phyloP scores from a whole-genome alignment of 352 stramenopile species.

The Globisporangium nagaii region DNA sequence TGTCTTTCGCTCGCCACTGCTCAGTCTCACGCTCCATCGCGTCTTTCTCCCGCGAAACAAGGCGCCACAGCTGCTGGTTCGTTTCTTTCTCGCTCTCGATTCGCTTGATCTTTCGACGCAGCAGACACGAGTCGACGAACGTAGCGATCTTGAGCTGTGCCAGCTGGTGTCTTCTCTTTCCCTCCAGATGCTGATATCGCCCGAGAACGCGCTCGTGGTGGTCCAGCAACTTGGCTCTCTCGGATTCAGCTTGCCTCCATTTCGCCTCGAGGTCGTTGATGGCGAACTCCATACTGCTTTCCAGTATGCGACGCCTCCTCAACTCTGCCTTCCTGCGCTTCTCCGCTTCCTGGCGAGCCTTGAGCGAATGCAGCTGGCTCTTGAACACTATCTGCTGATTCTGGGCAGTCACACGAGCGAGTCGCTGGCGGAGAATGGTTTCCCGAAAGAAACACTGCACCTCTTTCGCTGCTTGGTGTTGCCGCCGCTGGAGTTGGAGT shows the following conservation, averaged over 20 bases:
- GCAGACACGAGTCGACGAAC: conserved; percentile 25
- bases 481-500: conserved; percentile 12
- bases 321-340: conserved; percentile 29
- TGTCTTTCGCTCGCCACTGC: conserved; percentile 14
- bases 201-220: conserved; percentile 25
- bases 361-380: conserved; percentile 35
- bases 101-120: conserved; percentile 22
- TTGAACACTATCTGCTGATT: conserved; percentile 38
- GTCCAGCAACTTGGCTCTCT: conserved; percentile 17
- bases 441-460: conserved; percentile 45
- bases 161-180: conserved; percentile 15
- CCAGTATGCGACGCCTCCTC: conserved; percentile 25
- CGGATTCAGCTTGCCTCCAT: conserved; percentile 29
- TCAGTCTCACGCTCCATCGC: conserved; percentile 11
- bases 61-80: conserved; percentile 10
- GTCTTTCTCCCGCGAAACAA: conserved; percentile 16
- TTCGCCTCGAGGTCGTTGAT: conserved; percentile 34
- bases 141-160: conserved; percentile 32
- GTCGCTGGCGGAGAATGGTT: conserved; percentile 25
- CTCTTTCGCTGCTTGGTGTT: conserved; percentile 17
- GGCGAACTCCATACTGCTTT: conserved; percentile 23
- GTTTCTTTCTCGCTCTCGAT: conserved; percentile 14
- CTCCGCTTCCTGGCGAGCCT: conserved; percentile 38
- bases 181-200: conserved; percentile 21
- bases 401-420: conserved; percentile 24